Evolutionary conservation across 2,329 filamentous ascomycete genomes (phyloP).

Genomic region (Arthrobotrys pseudoclavata): DNA sequence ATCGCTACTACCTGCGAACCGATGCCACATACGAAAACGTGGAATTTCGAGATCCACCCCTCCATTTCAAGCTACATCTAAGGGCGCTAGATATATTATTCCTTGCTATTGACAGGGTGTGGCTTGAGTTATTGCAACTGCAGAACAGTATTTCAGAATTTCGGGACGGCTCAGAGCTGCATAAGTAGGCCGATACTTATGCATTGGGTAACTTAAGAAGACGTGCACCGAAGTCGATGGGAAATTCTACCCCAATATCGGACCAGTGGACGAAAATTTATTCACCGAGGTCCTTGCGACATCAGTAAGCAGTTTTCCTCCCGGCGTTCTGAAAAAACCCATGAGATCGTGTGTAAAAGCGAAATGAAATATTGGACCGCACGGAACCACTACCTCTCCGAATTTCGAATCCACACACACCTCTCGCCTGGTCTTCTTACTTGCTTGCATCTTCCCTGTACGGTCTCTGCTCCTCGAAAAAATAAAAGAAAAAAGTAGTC

Average conservation of each 20-base stretch:
- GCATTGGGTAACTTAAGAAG: conserved; percentile 41
- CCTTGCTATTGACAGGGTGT: conserved; percentile 52
- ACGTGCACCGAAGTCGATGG: conserved; percentile 18
- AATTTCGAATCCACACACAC: conserved; percentile 6
- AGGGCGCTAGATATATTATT: conserved; percentile 45
- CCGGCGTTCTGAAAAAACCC: background rate
- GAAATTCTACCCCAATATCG: conserved; percentile 36
- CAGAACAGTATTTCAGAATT: conserved; percentile 46
- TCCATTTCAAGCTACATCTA: conserved; percentile 44
- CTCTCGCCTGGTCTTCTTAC: conserved; percentile 3
- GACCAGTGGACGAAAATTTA: conserved; percentile 53
- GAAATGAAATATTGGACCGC: conserved; percentile 25
- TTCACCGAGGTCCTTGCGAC: conserved; percentile 19
- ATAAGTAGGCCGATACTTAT: conserved; percentile 41
- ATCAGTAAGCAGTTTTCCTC: conserved; percentile 16
- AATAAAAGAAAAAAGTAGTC: conserved; percentile 28
- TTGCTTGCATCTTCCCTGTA: conserved; percentile 2
- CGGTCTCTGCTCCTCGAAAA: background rate
- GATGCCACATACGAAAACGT: conserved; percentile 41
- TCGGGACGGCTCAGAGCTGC: conserved; percentile 49
- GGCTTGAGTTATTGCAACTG: conserved; percentile 41
- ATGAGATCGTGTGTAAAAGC: conserved; percentile 1
- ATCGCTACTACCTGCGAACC: conserved; percentile 27
- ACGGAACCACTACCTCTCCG: conserved; percentile 12
- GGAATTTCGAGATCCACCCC: conserved; percentile 43